Base-by-base conservation (phyloP, 1,139 yeast species). In the Diutina rugosa region DNA sequence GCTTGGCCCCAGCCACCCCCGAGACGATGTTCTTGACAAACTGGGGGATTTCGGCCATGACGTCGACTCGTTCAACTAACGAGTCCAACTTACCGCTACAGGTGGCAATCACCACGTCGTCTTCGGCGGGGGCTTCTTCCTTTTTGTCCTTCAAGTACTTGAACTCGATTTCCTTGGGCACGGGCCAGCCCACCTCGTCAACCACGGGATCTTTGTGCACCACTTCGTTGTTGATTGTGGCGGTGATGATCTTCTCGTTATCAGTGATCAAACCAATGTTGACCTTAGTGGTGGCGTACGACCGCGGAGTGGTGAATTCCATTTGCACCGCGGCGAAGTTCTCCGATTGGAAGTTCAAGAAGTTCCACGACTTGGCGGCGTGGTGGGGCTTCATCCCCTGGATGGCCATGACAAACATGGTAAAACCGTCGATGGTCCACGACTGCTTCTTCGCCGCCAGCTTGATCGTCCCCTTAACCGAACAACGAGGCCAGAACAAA, bases 301-400 rank as follows among this genome's bases (percentile, higher is more conserved):
- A 85, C 57, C 76, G 83, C 30, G 99, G 99, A 7, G 99, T 95
- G 56, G 93, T 87, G 74, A 90, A 93, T 70, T 93, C 97, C 98
- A 93, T 93, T 63, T 88, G 81, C 29, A 90, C 84, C 7, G 89
- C 95, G 46, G 93, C 78, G 64, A 79, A 76, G 49, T 83, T 75
- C 55, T 83, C 79, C 29, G 95, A 87, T 67, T 90, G 97, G 78
- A 88, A 91, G 71, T 89, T 88, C 62, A 89, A 72, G 69, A 93
- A 93, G 72, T 93, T 95, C 99, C 99, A 93, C 29, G 90, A 73
- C 61, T 95, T 89, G 58, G 99, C 99, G 45, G 97, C 97, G 71
- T 93, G 99, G 70, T 93, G 98, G 14, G 99, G 99, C 72, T 93
- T 93, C 98, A 93, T 91, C 60, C 98, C 98, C 74, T 93, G 99